Evolutionary conservation across 495 filamentous ascomycete genomes (phyloP), one percentile per base, ranked within the genome.

Genomic region (Neurospora terricola): DNA sequence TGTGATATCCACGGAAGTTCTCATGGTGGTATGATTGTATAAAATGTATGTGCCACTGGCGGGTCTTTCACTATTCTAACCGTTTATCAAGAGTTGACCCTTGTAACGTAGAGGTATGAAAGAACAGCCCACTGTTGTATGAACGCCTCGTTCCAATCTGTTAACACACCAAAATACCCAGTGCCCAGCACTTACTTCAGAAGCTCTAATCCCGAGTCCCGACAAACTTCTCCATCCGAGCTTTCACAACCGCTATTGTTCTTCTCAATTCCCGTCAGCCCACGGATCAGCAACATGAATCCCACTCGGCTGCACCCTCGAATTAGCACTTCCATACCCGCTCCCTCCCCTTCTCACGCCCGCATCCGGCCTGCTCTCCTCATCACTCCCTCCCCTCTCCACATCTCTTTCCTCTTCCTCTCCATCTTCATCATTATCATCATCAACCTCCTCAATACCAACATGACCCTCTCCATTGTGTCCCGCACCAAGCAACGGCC

Each of bases 211-310:
- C 43, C n/a, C 18, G 42, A 10, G 42, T 45, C 8, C 42, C 18
- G 18, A 43, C 18, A 3, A 6, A 3, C 42, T 43, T 18, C 18
- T 43, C 16, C 16, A 43, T n/a, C 18, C 2, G 6, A 43, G 6
- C 12, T 5, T 40, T 10, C 39, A 42, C 14, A 42, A 42, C 39
- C 39, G 18, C 18, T n/a, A 10, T 45, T 45, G 18, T 43, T 43
- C 40, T n/a, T 54, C 10, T 62, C 23, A 62, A 0, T 30, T 30
- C 54, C 30, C 54, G 5, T 66, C 54, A 4, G 27, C 30, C 54
- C 54, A 66, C 2, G 54, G 54, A 34, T 66, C 54, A 66, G 54
- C 54, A 34, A 66, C 54, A 16, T 66, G 54, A 66, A 66, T 34
- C 2, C 54, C 23, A 34, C 54, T 34, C 0, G 54, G 23, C 54